Evolutionary conservation across 75 land plant genomes (phyloP), one percentile per base, ranked within the genome.

Genomic region (Picea sitchensis): DNA sequence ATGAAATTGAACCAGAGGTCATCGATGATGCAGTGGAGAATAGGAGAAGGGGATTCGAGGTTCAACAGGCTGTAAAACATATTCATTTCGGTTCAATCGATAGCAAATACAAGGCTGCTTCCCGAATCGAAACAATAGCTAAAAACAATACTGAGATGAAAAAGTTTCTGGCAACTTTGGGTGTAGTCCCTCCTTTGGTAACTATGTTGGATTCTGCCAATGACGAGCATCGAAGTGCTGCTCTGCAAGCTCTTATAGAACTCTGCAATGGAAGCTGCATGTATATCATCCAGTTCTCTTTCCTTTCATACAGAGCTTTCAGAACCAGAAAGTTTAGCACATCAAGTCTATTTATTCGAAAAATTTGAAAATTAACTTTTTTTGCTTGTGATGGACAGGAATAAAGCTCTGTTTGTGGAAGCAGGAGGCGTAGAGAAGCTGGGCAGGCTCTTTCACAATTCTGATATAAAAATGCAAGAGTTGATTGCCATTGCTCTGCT

Each of bases 341-440:
- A 9, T 11, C 9, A 9, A 51, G 56, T 51, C 13, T 51, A 51
- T 47, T 47, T 47, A 47, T 0, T 47, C 8, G 7, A 47, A 6
- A 47, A 7, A 47, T 7, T 51, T 51, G 56, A 51, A 60, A 60
- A 5, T 5, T 60, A 20, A 60, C 62, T 60, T 60, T 60, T 60
- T 4, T 60, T 17, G 18, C 62, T 18, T 17, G 62, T 60, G 18
- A 59, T 60, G 6, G 65, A 18, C 91, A 93, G 95, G 61, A 93
- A 91, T 82, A 93, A 88, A 76, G 90, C 77, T 2, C 78, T 87
- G 11, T 89, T 93, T 71, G 86, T 89, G 79, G 87, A 85, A 62
- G 84, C 88, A n/a, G 89, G 90, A 59, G 73, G 88, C 36, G 64
- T 89, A 26, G 38, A 84, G 26, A 93, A 84, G 77, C 51, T 93